Conservation (phyloP, 148 eudicot genomes). For the Camellia japonica region DNA sequence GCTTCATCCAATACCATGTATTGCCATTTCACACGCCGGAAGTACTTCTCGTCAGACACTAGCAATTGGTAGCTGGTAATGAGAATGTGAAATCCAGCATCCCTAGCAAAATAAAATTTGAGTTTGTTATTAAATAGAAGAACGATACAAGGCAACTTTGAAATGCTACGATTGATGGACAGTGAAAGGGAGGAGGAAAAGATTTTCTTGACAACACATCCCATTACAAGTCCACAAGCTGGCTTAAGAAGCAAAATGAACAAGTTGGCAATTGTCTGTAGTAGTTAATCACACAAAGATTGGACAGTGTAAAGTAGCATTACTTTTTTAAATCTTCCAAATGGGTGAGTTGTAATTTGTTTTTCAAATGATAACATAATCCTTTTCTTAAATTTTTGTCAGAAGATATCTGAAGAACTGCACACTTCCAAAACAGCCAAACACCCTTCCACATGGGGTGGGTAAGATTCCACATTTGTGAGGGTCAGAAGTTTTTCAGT, state of each 20-base stretch:
- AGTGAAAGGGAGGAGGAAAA: background rate
- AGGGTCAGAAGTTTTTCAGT: background rate
- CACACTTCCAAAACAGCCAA: background rate
- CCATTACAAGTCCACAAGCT: background rate
- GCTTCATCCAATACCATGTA: slow-evolving; percentile 99
- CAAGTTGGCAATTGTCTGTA: background rate
- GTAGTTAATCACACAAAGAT: background rate
- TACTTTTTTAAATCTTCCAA: background rate
- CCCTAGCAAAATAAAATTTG: slow-evolving; percentile 44
- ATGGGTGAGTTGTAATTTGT: background rate
- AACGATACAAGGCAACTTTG: slow-evolving; percentile 11
- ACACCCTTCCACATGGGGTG: background rate
- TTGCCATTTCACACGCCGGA: slow-evolving; percentile 97
- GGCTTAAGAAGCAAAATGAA: background rate
- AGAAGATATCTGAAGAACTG: background rate
- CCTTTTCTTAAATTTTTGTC: background rate
- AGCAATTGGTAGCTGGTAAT: slow-evolving; percentile 93
- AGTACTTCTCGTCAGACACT: slow-evolving; percentile 90
- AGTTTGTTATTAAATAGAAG: slow-evolving; percentile 10
- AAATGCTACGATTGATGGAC: background rate
- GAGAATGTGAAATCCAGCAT: slow-evolving; percentile 94
- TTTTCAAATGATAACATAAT: background rate
- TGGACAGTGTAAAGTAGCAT: background rate
- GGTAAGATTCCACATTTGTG: background rate
- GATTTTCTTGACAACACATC: background rate